phyloP scores from a whole-genome alignment of 805 yeast genomes.

The Saturnispora quitensis region DNA sequence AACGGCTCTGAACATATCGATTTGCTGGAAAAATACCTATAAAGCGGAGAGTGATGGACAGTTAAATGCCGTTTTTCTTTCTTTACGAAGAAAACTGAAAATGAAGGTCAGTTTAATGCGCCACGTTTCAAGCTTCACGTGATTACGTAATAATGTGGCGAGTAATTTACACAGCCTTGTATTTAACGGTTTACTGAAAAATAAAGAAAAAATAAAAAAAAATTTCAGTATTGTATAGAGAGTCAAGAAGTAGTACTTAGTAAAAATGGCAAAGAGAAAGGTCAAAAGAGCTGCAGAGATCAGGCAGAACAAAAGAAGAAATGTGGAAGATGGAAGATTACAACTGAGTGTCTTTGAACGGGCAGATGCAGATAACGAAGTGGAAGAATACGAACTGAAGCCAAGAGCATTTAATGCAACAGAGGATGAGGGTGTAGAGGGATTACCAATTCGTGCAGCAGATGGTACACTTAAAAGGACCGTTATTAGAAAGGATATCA shows the following conservation, averaged over 20 bases:
- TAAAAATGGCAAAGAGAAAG: constrained; percentile 32
- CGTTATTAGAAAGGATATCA: constrained; percentile 26
- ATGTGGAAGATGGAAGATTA: constrained; percentile 34
- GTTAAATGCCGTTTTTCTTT: background rate
- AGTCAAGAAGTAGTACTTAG: background rate
- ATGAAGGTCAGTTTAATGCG: background rate
- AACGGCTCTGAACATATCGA: constrained; percentile 2
- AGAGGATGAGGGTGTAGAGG: constrained; percentile 44
- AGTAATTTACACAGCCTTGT: constrained; percentile 3
- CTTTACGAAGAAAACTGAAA: background rate
- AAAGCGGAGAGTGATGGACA: background rate
- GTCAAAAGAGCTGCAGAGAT: constrained; percentile 28
- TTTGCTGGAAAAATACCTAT: background rate
- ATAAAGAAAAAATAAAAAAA: background rate
- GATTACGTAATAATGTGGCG: background rate
- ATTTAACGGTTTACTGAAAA: background rate
- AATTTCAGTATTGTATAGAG: background rate
- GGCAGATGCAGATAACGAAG: constrained; percentile 13
- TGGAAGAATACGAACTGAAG: constrained; percentile 45
- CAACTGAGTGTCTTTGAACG: constrained; percentile 9
- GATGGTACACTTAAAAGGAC: constrained; percentile 73
- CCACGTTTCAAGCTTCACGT: background rate
- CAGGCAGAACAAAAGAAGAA: constrained; percentile 30
- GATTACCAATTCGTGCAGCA: constrained; percentile 66
- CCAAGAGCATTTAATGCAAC: constrained; percentile 50